A percentile compares a stretch with the other conserved stretches of the same genome.
Evolutionary conservation across 495 filamentous ascomycete species (phyloP).

Genomic region (Usnea hakonensis): DNA sequence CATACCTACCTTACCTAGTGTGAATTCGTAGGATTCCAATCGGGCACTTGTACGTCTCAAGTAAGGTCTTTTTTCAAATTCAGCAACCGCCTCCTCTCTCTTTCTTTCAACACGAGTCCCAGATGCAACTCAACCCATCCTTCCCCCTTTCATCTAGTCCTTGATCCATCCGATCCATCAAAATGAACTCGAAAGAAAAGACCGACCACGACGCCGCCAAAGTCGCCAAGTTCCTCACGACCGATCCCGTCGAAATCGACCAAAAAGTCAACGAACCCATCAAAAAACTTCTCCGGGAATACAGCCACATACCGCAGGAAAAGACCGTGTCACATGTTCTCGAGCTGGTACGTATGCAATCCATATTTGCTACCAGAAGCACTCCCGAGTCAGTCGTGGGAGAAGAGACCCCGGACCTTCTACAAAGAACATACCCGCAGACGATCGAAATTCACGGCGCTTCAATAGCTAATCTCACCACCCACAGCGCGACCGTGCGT

Average conservation of each 20-base stretch:
- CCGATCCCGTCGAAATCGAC: not conserved
- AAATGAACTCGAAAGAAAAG: conserved; percentile 1
- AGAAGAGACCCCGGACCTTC: no score
- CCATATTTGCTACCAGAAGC: not conserved
- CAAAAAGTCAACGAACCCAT: not conserved
- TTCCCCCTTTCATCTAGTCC: not conserved
- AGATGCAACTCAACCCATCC: not conserved
- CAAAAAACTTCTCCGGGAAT: not conserved
- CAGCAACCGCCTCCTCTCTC: no score
- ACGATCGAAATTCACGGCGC: not conserved
- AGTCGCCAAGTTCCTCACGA: not conserved
- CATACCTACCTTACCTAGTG: no score
- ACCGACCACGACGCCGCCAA: conserved; percentile 2
- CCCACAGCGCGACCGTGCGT: not conserved
- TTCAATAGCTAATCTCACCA: not conserved
- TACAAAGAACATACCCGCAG: no score
- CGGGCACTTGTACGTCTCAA: no score
- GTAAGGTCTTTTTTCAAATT: no score
- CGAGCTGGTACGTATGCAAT: not conserved
- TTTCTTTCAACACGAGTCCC: no score
- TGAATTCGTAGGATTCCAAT: no score
- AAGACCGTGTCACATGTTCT: not conserved
- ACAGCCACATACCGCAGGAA: not conserved
- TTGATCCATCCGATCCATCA: not conserved
- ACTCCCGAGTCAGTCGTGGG: not conserved